Evolutionary conservation across 1,284 basidiomycete species (phyloP).

Genomic region (Ceratobasidium sp.): DNA sequence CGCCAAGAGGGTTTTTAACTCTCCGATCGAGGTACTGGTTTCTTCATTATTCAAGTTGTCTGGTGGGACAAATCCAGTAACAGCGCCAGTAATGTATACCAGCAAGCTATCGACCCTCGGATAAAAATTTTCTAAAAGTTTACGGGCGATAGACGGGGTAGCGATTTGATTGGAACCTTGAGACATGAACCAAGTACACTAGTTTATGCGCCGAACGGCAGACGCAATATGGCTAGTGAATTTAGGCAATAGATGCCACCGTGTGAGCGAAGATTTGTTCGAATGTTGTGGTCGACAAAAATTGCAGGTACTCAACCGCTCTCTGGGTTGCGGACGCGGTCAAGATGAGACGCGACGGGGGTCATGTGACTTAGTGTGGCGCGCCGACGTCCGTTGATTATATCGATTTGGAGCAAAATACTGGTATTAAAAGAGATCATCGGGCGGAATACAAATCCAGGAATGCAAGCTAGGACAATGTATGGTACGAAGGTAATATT

Average conservation of each 20-base stretch:
- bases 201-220: neutral
- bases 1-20: neutral
- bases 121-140: conserved; percentile 7
- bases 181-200: neutral
- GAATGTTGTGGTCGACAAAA: neutral
- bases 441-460: neutral
- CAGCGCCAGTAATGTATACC: neutral
- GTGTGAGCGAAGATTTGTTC: too few species aligned
- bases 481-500: neutral
- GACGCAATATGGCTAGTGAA: too few species aligned
- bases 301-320: neutral
- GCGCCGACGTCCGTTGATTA: neutral
- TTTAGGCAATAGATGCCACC: too few species aligned
- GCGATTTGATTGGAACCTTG: neutral
- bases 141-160: conserved; percentile 21
- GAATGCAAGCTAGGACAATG: neutral
- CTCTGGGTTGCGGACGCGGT: neutral
- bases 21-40: neutral
- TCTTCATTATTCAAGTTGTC: neutral
- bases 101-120: conserved; percentile 17
- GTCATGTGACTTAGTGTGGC: neutral
- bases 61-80: neutral
- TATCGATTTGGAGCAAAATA: too few species aligned
- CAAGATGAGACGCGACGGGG: neutral
- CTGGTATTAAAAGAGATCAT: neutral